Evolutionary conservation across 164 flowering plant genomes (phyloP).

Genomic region (Litsea cubeba): DNA sequence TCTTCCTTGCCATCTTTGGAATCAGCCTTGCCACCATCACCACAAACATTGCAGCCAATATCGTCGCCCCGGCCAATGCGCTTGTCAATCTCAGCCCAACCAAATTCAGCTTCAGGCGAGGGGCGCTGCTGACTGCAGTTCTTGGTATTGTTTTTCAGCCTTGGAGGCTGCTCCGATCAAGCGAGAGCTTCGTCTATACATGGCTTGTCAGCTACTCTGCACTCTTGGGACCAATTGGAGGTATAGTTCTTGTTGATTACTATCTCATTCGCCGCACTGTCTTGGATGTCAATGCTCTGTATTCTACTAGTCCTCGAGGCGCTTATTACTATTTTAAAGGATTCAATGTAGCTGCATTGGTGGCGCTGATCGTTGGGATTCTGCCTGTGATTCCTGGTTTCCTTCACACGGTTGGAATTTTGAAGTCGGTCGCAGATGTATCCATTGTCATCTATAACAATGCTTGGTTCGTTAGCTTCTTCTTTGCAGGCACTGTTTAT

Average conservation of each 20-base stretch:
- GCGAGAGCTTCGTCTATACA: constrained; percentile 87
- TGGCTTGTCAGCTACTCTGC: constrained; percentile 95
- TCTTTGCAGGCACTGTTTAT: constrained; percentile 48
- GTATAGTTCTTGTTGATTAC: constrained; percentile 67
- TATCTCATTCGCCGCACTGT: constrained; percentile 45
- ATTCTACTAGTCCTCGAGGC: constrained; percentile 48
- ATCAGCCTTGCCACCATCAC: constrained; percentile 80
- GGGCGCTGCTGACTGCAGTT: constrained; percentile 70
- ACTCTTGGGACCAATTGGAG: constrained; percentile 84
- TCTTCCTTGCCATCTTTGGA: constrained; percentile 59
- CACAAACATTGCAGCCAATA: constrained; percentile 87
- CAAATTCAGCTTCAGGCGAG: constrained; percentile 60
- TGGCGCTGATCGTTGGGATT: constrained; percentile 57
- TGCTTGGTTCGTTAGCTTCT: constrained; percentile 87
- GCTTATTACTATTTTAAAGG: constrained; percentile 66
- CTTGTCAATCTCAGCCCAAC: constrained; percentile 80
- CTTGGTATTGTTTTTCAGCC: constrained; percentile 86
- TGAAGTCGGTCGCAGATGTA: constrained; percentile 26
- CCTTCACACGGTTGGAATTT: constrained; percentile 59
- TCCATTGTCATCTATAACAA: constrained; percentile 56
- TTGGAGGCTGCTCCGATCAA: constrained; percentile 76
- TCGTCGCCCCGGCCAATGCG: constrained; percentile 92
- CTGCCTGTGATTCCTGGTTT: constrained; percentile 89
- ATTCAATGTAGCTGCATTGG: constrained; percentile 62
- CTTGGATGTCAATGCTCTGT: constrained; percentile 49